Base-by-base conservation (phyloP, 2,329 filamentous ascomycete species). In the Aspergillus viridinutans region DNA sequence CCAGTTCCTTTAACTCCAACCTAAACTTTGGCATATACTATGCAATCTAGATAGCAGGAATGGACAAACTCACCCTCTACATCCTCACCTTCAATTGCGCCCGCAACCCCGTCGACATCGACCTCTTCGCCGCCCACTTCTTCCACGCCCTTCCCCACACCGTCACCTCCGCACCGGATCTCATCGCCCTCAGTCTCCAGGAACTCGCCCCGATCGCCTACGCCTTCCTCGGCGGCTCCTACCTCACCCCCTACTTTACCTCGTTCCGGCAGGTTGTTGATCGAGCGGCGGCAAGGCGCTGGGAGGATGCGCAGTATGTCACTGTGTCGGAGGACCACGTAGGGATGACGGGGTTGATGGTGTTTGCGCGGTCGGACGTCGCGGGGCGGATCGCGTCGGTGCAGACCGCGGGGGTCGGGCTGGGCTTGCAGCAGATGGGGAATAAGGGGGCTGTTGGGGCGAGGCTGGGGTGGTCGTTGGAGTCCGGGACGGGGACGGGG, bases 381-480 rank as follows among this genome's bases (percentile, higher is more conserved):
- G 79, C 83, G 0, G 74, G 81, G 8, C 79, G 82, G 25, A 78
- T 97, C 52, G 77, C 78, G 53, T 79, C 83, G 66, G 77, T 94
- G n/a, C 83, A 90, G 62, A 86, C 85, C n/a, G 90, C 89, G 2
- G 90, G 89, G 53, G 88, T 92, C 2, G 92, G 94, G 0, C 89
- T 97, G 50, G 94, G 94, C 0, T 74, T 92, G 1, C 87, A 86
- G 57, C 88, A 93, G 51, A 94, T 96, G 88, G 94, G 92, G 17
- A 97, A 97, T 74, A 99, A 99, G 75, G 94, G 93, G 29, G 93
- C 92, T 3, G 89, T 96, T 0, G 94, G 89, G 0, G 80, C 93
- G 59, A 82, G 92, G 35, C 74, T 94, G 47, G 81, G 85, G 14
- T 88, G 90, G 66, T 68, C 74, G 20, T 67, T 67, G 7, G 69